These are phyloP conservation scores for Trichoderma atrobrunneum DNA, from an alignment of 2,329 filamentous ascomycete species.

Conservation along the genomic window DNA sequence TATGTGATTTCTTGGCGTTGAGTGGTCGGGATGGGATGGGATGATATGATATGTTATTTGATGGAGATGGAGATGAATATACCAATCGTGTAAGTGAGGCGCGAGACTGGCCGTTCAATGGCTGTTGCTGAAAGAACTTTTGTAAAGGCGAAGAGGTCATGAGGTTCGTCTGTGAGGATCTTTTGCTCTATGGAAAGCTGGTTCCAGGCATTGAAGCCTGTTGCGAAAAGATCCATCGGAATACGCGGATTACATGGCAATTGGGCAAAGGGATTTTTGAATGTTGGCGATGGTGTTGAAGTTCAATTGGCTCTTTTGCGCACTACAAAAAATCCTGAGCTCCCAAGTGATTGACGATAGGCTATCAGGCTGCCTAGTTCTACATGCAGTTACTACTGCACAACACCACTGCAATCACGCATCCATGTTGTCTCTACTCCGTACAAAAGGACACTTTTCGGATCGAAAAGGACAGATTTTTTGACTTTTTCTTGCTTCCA, in stretches of 20 bases:
- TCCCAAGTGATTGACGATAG: background rate
- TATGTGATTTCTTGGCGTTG: background rate
- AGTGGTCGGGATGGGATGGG: too few relatives aligned
- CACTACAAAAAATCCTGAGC: background rate
- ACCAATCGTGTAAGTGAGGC: conserved; percentile 49
- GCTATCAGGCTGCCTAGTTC: background rate
- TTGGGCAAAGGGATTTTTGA: background rate
- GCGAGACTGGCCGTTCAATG: conserved; percentile 37
- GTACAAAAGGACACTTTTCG: background rate
- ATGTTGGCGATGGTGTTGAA: background rate
- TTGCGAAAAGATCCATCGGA: conserved; percentile 50
- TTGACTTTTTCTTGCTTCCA: background rate
- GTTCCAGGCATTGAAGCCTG: conserved; percentile 59
- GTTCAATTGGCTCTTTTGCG: background rate
- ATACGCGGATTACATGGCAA: conserved; percentile 11
- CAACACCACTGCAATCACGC: background rate
- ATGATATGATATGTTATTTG: background rate
- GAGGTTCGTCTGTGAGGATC: conserved; percentile 33
- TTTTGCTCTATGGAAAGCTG: conserved; percentile 44
- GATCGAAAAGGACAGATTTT: background rate
- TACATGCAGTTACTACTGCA: background rate
- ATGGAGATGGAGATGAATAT: conserved; percentile 18
- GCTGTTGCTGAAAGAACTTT: conserved; percentile 37
- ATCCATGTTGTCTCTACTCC: background rate
- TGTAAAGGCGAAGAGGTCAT: conserved; percentile 47